phyloP scores from a whole-genome alignment of 2,329 filamentous ascomycete genomes.

The Cytospora piceicola region DNA sequence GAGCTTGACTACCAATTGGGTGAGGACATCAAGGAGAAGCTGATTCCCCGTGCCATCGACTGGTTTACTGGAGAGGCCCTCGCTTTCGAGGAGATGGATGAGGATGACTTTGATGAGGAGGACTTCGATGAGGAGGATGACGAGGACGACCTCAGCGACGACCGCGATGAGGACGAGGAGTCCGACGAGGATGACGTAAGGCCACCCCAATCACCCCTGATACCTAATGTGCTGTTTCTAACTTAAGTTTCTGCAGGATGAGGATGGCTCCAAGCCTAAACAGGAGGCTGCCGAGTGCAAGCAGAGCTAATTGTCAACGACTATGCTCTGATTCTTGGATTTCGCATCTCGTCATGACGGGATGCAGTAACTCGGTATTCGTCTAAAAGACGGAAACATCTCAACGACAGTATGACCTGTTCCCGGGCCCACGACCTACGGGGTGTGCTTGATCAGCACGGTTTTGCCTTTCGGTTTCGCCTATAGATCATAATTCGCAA shows the following conservation, averaged over 20 bases:
- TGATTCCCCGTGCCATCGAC: slow-evolving; percentile 96
- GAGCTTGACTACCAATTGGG: slow-evolving; percentile 98
- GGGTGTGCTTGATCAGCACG: slow-evolving; percentile 29
- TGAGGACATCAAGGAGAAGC: slow-evolving; percentile 99
- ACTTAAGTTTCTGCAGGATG: slow-evolving; percentile 60
- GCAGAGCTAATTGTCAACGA: slow-evolving; percentile 69
- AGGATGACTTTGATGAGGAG: slow-evolving; percentile 79
- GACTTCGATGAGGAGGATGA: slow-evolving; percentile 91
- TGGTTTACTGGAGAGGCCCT: slow-evolving; percentile 99
- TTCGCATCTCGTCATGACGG: slow-evolving; percentile 16
- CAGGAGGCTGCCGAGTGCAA: slow-evolving; percentile 96
- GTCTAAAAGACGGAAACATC: slow-evolving; percentile 14
- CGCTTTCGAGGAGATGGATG: slow-evolving; percentile 90
- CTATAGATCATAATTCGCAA: slow-evolving; percentile 34
- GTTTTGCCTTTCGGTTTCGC: slow-evolving; percentile 26
- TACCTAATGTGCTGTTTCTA: slow-evolving; percentile 28
- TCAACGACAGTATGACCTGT: slow-evolving; percentile 24
- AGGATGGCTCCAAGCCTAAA: slow-evolving; percentile 87
- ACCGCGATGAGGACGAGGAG: slow-evolving; percentile 81
- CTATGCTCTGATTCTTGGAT: slow-evolving; percentile 26
- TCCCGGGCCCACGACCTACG: slow-evolving; percentile 17
- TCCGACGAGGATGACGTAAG: slow-evolving; percentile 75
- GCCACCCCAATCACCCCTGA: slow-evolving; percentile 19
- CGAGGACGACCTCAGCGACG: slow-evolving; percentile 83
- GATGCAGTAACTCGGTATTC: slow-evolving; percentile 21